Evolutionary conservation across 495 filamentous ascomycete species (phyloP).

Genomic region (Podospora australis): DNA sequence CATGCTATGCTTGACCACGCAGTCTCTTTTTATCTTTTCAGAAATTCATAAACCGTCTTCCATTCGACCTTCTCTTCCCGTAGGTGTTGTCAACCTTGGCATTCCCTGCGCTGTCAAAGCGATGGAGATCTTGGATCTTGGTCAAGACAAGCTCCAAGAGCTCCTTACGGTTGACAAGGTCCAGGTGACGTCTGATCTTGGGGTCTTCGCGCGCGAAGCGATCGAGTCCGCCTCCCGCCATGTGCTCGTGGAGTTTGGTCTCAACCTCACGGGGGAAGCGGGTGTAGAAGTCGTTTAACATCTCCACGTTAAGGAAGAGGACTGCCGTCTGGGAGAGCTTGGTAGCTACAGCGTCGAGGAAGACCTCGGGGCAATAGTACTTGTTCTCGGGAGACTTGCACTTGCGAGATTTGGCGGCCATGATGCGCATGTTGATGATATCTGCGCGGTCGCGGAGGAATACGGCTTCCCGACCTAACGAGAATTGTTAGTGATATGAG

Average conservation of each 20-base stretch:
- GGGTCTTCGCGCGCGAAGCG: constrained; percentile 88
- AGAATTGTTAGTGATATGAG: constrained; percentile 10
- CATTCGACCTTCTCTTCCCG: too few relatives aligned
- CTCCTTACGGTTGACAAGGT: constrained; percentile 87
- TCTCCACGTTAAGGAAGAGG: constrained; percentile 94
- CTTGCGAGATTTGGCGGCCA: constrained; percentile 79
- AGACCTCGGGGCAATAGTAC: constrained; percentile 95
- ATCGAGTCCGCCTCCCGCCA: constrained; percentile 74
- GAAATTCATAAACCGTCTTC: too few relatives aligned
- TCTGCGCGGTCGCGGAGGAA: constrained; percentile 89
- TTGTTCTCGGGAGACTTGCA: constrained; percentile 78
- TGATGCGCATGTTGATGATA: constrained; percentile 81
- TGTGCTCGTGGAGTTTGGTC: constrained; percentile 70
- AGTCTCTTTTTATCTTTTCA: too few relatives aligned
- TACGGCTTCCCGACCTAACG: constrained; percentile 73
- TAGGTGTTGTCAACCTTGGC: too few relatives aligned
- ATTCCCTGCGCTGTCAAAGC: constrained; percentile 37
- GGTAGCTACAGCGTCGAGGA: constrained; percentile 92
- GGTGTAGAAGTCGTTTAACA: constrained; percentile 94
- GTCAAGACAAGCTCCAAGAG: constrained; percentile 83
- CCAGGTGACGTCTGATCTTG: constrained; percentile 79
- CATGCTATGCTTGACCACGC: too few relatives aligned
- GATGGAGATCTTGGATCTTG: constrained; percentile 86
- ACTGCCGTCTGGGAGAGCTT: constrained; percentile 93
- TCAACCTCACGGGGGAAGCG: constrained; percentile 94